Percentiles rank a stretch among this genome's conserved stretches.
These are phyloP conservation scores for Arthrobotrys entomopaga DNA, from an alignment of 2,329 filamentous ascomycete species.

Conservation along the genomic window DNA sequence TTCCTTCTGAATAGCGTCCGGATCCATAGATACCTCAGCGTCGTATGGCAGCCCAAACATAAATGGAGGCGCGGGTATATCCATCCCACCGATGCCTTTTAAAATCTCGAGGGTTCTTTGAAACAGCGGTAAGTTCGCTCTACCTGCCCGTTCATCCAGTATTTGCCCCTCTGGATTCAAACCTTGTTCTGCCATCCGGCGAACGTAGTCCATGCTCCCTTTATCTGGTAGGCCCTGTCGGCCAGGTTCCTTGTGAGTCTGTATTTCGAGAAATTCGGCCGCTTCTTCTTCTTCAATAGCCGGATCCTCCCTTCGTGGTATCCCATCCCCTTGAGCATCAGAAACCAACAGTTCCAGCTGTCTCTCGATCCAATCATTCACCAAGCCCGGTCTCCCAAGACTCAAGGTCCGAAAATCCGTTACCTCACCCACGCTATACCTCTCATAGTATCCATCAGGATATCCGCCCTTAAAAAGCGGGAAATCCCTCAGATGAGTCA, in stretches of 20 bases:
- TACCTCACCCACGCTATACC: slow-evolving; percentile 4
- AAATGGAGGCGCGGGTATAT: slow-evolving; percentile 13
- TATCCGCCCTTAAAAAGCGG: slow-evolving; percentile 6
- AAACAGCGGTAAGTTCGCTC: neutral
- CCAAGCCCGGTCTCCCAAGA: neutral
- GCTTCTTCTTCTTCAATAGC: neutral
- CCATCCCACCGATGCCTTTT: neutral
- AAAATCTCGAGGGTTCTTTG: slow-evolving; percentile 28
- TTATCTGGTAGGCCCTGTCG: neutral
- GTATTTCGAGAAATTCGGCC: neutral
- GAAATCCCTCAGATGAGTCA: slow-evolving; percentile 3
- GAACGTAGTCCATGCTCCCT: neutral
- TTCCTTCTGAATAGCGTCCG: slow-evolving; percentile 4
- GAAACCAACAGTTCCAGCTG: slow-evolving; percentile 9
- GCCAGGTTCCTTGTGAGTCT: neutral
- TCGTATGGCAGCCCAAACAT: slow-evolving; percentile 8
- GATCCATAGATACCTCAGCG: neutral
- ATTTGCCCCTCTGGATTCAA: neutral
- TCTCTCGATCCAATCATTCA: slow-evolving; percentile 7
- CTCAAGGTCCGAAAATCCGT: neutral
- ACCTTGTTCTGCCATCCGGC: neutral
- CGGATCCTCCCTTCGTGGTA: neutral
- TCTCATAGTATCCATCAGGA: neutral
- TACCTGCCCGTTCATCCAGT: no score
- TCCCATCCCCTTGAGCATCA: neutral